phyloP scores from a whole-genome alignment of 139 green algal species.

The Ulvella scutata region DNA sequence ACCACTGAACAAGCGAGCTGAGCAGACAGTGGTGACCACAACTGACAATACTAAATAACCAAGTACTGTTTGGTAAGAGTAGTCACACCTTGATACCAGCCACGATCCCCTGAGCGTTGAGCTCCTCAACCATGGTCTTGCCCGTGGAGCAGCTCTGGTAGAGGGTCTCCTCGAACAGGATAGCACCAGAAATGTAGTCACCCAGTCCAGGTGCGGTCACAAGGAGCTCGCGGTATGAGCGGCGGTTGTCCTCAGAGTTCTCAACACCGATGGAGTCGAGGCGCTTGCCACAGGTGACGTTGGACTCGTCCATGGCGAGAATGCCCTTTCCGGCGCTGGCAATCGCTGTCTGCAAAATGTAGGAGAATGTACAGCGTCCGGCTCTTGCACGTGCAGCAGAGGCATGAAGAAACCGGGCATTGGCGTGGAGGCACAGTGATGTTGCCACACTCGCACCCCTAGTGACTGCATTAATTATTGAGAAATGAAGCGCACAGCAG shows the following conservation, averaged over 20 bases:
- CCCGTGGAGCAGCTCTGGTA: conserved; percentile 39
- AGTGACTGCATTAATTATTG: not conserved
- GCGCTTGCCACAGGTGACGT: conserved; percentile 73
- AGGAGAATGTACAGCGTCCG: too few relatives aligned
- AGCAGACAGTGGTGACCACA: too few relatives aligned
- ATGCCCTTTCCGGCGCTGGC: conserved; percentile 14
- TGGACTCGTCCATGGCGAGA: conserved; percentile 68
- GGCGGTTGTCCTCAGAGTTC: conserved; percentile 71
- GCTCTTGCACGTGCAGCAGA: too few relatives aligned
- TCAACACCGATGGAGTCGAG: conserved; percentile 62
- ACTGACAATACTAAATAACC: too few relatives aligned
- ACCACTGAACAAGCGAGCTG: too few relatives aligned
- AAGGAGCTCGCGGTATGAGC: conserved; percentile 65
- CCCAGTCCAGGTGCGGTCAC: conserved; percentile 52
- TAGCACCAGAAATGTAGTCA: conserved; percentile 50
- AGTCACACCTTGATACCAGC: conserved; percentile 70
- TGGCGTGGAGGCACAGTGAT: too few relatives aligned
- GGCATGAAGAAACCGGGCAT: too few relatives aligned
- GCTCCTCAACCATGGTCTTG: conserved; percentile 48
- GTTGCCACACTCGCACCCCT: too few relatives aligned
- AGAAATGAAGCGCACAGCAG: conserved; percentile 32
- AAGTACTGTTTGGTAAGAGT: too few relatives aligned
- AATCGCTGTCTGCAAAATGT: not conserved
- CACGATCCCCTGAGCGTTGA: conserved; percentile 46
- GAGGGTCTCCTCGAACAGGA: conserved; percentile 91